Percentiles rank a stretch among this genome's conserved stretches.
Evolutionary conservation across 2,329 filamentous ascomycete species (phyloP).

Genomic region (Colletotrichum sp.): DNA sequence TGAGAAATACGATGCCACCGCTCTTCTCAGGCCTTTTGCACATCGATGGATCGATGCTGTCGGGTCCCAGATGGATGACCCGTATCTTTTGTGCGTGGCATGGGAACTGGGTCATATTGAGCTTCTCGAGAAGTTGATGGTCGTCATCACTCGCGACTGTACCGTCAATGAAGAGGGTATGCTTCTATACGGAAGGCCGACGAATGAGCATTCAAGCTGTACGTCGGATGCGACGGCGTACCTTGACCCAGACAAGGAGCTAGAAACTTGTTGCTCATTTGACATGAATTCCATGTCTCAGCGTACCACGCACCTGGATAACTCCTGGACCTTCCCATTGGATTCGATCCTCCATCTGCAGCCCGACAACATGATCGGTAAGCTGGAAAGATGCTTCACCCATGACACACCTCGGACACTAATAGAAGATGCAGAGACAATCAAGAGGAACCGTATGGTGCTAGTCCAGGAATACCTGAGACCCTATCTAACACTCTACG

Average conservation of each 20-base stretch:
- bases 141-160: background rate
- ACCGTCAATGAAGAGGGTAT: background rate
- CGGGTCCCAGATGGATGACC: background rate
- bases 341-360: background rate
- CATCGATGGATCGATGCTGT: background rate
- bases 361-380: background rate
- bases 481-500: background rate
- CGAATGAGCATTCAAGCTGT: background rate
- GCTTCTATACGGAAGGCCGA: background rate
- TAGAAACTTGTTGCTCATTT: background rate
- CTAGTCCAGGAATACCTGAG: background rate
- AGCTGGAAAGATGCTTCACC: background rate
- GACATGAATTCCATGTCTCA: background rate
- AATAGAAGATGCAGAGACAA: background rate
- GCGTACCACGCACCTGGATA: background rate
- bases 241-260: background rate
- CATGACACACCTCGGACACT: background rate
- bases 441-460: background rate
- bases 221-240: background rate
- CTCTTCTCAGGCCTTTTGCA: background rate
- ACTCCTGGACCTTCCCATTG: background rate
- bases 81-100: background rate
- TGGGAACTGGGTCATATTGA: background rate
- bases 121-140: background rate
- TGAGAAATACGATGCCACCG: background rate